Base-by-base conservation (phyloP, 306 rosid species). In the Mimosa bimucronata region DNA sequence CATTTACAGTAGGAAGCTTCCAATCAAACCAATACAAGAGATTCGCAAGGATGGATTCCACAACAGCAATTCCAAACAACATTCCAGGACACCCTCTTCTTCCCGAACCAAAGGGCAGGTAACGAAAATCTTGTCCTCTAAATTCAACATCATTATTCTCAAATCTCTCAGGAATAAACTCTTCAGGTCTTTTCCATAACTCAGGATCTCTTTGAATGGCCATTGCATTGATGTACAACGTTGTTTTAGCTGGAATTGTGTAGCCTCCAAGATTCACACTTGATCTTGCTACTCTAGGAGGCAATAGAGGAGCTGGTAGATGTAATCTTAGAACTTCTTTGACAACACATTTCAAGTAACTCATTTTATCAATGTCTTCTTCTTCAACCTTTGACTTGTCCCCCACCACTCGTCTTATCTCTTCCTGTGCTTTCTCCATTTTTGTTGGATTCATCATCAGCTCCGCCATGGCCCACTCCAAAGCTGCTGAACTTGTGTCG, bases 361-460 rank as follows among this genome's bases (percentile, higher is more conserved):
- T 46, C 97, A 93, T 91, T 64, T 85, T 41, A 1, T 55, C 62
- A 1, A 86, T 11, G 23, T 88, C 91, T 4, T 57, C n/a, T 37
- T 77, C 79, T 14, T 85, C 90, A 4, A 91, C 44, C 11, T 70
- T 79, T 64, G 79, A 16, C 65, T 85, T 90, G 0, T 50, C 14
- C 0, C 87, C 91, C 6, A 85, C 87, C 7, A 88, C 71, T 21
- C 40, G 77, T 79, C 98, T 87, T 50, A 86, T 81, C 25, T 91
- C 97, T 74, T 88, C 86, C 18, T 91, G 92, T 0, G 65, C 90
- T 77, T 88, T 93, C 68, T 89, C 79, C 91, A 91, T 82, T 46
- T 40, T 74, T 0, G 1, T 7, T 50, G 88, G 92, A 62, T 83
- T 87, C 65, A 73, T 88, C 19, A 74, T 6, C 0, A 91, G 83